phyloP scores from a whole-genome alignment of 2,329 filamentous ascomycete species.

The Fusarium siculi region DNA sequence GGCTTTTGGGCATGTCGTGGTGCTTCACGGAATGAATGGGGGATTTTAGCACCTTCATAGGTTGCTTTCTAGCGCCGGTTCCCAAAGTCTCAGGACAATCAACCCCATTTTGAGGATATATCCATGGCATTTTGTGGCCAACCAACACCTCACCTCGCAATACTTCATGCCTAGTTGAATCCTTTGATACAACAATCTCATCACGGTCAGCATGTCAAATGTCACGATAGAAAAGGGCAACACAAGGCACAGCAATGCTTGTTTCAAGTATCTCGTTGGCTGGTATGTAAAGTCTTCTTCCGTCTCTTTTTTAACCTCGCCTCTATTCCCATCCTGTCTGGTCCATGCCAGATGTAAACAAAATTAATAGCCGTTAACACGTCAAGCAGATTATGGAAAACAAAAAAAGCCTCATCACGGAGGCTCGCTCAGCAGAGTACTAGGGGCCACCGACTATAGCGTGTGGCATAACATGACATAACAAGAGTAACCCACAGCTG shows the following conservation, averaged over 20 bases:
- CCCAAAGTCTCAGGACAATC: too few species aligned
- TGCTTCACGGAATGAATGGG: neutral
- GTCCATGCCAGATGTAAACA: conserved; percentile 30
- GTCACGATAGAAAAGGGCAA: neutral
- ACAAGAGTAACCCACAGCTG: neutral
- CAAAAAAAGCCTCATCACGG: conserved; percentile 31
- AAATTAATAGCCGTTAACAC: conserved; percentile 45
- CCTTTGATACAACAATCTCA: neutral
- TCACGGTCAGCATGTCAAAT: neutral
- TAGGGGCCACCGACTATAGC: conserved; percentile 32
- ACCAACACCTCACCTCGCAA: neutral
- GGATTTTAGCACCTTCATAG: neutral
- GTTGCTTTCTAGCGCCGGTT: neutral
- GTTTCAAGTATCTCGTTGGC: conserved; percentile 32
- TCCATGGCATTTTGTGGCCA: neutral
- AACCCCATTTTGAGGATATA: neutral
- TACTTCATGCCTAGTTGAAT: neutral
- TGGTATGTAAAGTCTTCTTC: conserved; percentile 31
- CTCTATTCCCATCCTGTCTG: conserved; percentile 36
- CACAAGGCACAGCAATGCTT: neutral
- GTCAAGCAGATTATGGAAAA: conserved; percentile 41
- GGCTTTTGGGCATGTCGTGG: neutral
- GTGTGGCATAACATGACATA: conserved; percentile 27
- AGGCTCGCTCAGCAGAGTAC: conserved; percentile 39
- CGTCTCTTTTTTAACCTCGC: conserved; percentile 35